A percentile compares a stretch with the other conserved stretches of the same genome.
These are phyloP conservation scores for Protomyces macrosporus DNA, from an alignment of 1,139 yeast genomes.

Conservation along the genomic window DNA sequence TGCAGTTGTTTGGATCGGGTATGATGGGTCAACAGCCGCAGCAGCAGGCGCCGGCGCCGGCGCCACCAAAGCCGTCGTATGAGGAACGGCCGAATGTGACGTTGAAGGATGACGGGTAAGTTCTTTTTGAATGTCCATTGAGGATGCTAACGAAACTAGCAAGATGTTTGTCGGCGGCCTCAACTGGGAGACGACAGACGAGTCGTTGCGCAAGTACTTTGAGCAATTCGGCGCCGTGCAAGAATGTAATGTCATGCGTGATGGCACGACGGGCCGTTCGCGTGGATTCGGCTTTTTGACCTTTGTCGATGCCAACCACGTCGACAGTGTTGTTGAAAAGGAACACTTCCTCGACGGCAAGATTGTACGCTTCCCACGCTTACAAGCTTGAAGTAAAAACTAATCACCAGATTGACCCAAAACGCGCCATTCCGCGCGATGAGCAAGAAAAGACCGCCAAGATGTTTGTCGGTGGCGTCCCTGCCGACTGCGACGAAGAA, in stretches of 20 bases:
- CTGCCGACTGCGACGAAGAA: constrained; percentile 87
- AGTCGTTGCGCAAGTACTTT: constrained; percentile 65
- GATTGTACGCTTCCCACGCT: constrained; percentile 41
- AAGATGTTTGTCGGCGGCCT: constrained; percentile 98
- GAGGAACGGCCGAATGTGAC: constrained; percentile 37
- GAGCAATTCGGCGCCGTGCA: constrained; percentile 83
- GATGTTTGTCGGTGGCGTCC: constrained; percentile 96
- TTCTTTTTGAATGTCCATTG: constrained; percentile 36
- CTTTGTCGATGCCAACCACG: constrained; percentile 74
- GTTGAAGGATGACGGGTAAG: constrained; percentile 40
- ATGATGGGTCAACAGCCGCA: constrained; percentile 36
- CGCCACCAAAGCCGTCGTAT: constrained; percentile 2
- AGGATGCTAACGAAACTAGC: constrained; percentile 44
- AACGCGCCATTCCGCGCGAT: constrained; percentile 95
- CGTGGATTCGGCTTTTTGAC: constrained; percentile 96
- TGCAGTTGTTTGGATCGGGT: constrained; percentile 29
- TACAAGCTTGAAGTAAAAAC: neutral
- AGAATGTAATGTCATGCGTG: constrained; percentile 94
- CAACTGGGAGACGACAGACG: constrained; percentile 95
- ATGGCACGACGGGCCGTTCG: constrained; percentile 79
- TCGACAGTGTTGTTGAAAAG: constrained; percentile 77
- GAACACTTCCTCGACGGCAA: constrained; percentile 94
- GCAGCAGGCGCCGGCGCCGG: constrained; percentile 33
- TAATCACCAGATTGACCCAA: constrained; percentile 68
- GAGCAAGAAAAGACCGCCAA: constrained; percentile 97